Evolutionary conservation across 495 filamentous ascomycete species (phyloP), one percentile per base, ranked within the genome.

Genomic region (Trichoderma parareesei): DNA sequence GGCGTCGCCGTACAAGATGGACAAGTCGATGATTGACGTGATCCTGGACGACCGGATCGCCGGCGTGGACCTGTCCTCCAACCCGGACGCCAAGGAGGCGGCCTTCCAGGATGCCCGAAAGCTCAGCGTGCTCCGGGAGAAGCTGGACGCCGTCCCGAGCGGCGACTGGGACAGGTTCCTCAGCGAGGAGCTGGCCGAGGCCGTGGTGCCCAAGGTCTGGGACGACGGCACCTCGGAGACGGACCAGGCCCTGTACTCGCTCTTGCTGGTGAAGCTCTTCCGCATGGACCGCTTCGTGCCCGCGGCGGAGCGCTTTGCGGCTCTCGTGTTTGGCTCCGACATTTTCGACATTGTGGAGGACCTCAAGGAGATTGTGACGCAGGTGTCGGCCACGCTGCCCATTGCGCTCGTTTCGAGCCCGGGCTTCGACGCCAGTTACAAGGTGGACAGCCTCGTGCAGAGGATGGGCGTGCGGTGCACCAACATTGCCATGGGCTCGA

Each of bases 401-500:
- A 91, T 99, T 71, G 86, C 94, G 37, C 83, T 99, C 14, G 90
- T 92, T 72, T 98, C 93, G 14, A 96, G 87, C 69, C 93, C 94
- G 64, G 94, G 94, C 63, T 99, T 98, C 74, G 94, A 99, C 77
- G 94, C 94, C 40, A 95, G 91, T 72, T 99, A 97, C 84, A 97
- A 97, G 82, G 94, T 99, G 64, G 93, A 98, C 71, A 91, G 87
- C 62, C 81, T 98, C 33, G 94, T 98, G 33, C 91, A 97, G 73
- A 85, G 88, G 67, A 88, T 84, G 73, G 82, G 85, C 63, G 86
- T 87, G 40, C 88, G 82, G 38, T 99, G 94, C 78, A 91, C 91
- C 43, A 97, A 96, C 74, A 97, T 98, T 72, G 94, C 94, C 69
- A 99, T 99, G 94, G 94, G 94, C 69, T 98, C 94, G 18, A 94